Base-by-base conservation (phyloP, 345 rosid species). In the Orychophragmus violaceus region DNA sequence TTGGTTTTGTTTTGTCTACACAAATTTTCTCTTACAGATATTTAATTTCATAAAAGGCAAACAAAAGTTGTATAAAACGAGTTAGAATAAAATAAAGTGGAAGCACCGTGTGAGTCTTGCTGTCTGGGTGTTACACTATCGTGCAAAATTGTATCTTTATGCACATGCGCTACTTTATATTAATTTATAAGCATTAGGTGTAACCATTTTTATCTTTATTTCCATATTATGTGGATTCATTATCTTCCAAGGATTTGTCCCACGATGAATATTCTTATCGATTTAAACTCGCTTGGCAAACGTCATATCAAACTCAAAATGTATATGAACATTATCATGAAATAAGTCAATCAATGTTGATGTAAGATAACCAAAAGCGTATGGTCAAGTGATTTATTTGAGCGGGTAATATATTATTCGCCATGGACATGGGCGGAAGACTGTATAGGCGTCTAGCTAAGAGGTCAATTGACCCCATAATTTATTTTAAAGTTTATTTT, bases 111-210 rank as follows among this genome's bases (percentile, higher is more conserved):
- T 68, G 53, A 68, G 1, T 59, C 68, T 59, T 68, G 64, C 68
- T 46, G 69, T 68, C 77, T 74, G 77, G 68, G 77, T 61, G 69
- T 74, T 61, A 67, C 73, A 68, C 69, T 74, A 68, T 68, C 77
- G 69, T 54, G 69, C 69, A 68, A 61, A 59, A 27, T 54, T 67
- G 45, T 60, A 44, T 60, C 73, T 67, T 74, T 74, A 74, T 54
- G 69, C 73, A 61, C 77, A 74, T 62, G 77, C 77, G 52, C 54
- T 54, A 67, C 77, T 74, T 74, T 60, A 74, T 66, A 35, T 21
- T 44, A 67, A 21, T 51, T 41, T 41, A 66, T 30, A 59, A 59
- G 23, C 39, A 51, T 17, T 59, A 41, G 35, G 56, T 41, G 53
- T 49, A 56, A 56, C 36, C 54, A 63, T 16, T 28, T n/a, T 37